Evolutionary conservation across 1,139 yeast species (phyloP), one percentile per base, ranked within the genome.

Genomic region (Eremothecium cymbalariae): DNA sequence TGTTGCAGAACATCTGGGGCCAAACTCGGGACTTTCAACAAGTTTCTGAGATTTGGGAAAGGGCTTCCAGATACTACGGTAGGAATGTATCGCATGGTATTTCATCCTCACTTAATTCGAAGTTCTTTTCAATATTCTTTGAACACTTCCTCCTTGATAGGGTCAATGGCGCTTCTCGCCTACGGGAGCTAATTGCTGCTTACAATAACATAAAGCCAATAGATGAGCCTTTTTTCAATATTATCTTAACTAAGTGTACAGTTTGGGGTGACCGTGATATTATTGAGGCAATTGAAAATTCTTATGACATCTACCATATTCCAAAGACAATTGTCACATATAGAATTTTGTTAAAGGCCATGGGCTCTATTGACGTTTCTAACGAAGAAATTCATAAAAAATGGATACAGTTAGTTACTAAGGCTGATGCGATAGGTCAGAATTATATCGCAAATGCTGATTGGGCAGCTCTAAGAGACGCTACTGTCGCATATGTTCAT

Each of bases 401-500:
- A 43, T 84, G 94, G 86, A 63, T 70, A 42, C 72, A 72, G 36
- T 64, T 81, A 27, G 60, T 80, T 33, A 40, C 53, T 9, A 64
- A 67, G 40, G 69, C 78, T 46, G 84, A 77, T 42, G 56, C 61
- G 15, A 67, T 68, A 36, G 72, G 74, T 6, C 73, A 70, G 57
- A 61, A 56, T 23, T 77, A 76, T 48, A 77, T 77, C 47, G 88
- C 94, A 8, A 74, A 75, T 50, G 93, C 90, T 17, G 94, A 84
- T 61, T 83, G 94, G 90, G 78, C 88, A 32, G 83, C 95, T 1
- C 63, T 86, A 40, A 70, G 88, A 60, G 85, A 78, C 56, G 82
- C 88, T 9, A 80, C 90, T 4, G 69, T 80, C 31, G 70, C 72
- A 34, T 57, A 59, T 58, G 49, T 59, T 17, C 59, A 52, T 39